A percentile compares a stretch with the other conserved stretches of the same genome.
Evolutionary conservation across 164 flowering plant species (phyloP).

Genomic region (Kingdonia uniflora): DNA sequence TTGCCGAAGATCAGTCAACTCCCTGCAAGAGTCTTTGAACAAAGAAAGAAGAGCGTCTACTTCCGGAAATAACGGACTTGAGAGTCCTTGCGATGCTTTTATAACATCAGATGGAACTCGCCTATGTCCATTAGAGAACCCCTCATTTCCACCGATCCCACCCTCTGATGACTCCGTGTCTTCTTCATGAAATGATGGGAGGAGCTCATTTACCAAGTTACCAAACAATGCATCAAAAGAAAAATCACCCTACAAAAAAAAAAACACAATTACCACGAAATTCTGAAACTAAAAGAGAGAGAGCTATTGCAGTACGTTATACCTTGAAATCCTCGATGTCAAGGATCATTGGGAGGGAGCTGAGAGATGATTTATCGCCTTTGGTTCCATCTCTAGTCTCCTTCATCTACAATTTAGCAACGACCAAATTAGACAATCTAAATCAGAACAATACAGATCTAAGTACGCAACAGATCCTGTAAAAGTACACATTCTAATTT

Average conservation of each 20-base stretch:
- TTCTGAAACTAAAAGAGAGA: background rate
- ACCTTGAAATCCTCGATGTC: constrained; percentile 96
- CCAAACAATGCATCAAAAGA: constrained; percentile 98
- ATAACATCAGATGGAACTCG: constrained; percentile 41
- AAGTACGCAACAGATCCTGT: too few species aligned
- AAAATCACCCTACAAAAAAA: constrained; percentile 69
- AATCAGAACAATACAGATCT: too few species aligned
- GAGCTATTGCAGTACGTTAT: background rate
- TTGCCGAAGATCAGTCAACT: constrained; percentile 70
- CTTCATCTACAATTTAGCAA: constrained; percentile 45
- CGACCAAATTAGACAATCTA: too few species aligned
- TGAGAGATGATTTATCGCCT: constrained; percentile 29
- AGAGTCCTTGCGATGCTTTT: constrained; percentile 36
- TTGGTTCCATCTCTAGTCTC: constrained; percentile 41
- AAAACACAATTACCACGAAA: background rate
- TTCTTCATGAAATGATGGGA: constrained; percentile 78
- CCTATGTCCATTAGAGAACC: constrained; percentile 51
- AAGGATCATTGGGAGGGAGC: constrained; percentile 66
- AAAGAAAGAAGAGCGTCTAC: constrained; percentile 70
- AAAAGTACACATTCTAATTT: too few species aligned
- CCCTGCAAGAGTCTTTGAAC: constrained; percentile 80
- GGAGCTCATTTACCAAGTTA: constrained; percentile 72
- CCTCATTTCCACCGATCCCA: constrained; percentile 34
- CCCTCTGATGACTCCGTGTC: constrained; percentile 58
- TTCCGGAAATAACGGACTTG: constrained; percentile 79